These are phyloP conservation scores for Trametes sanguinea DNA, from an alignment of 768 basidiomycete species.

Conservation along the genomic window DNA sequence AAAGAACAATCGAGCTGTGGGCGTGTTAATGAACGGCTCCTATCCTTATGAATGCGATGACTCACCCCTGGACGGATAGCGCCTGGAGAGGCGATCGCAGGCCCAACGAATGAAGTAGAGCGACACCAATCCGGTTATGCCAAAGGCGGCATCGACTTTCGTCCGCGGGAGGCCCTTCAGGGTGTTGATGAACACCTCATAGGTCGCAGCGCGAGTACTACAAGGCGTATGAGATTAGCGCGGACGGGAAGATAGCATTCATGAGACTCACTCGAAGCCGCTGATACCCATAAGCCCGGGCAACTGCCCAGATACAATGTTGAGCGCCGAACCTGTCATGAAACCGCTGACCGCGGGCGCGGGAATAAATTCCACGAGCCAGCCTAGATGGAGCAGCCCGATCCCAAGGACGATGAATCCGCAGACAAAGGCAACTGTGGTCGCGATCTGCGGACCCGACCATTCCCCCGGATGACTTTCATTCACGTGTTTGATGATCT, in stretches of 20 bases:
- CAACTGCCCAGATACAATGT: constrained; percentile 82
- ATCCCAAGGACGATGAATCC: constrained; percentile 91
- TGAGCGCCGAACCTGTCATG: constrained; percentile 96
- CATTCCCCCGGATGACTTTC: constrained; percentile 54
- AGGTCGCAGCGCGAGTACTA: constrained; percentile 83
- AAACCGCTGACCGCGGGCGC: constrained; percentile 81
- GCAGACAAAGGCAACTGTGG: constrained; percentile 79
- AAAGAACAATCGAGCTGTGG: constrained; percentile 66
- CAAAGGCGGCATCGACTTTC: constrained; percentile 84
- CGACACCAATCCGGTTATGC: constrained; percentile 67
- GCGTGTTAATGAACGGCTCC: background rate
- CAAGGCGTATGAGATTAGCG: constrained; percentile 17
- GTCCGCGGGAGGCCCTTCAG: constrained; percentile 75
- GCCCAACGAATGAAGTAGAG: constrained; percentile 70
- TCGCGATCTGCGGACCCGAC: constrained; percentile 74
- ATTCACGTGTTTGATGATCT: constrained; percentile 72
- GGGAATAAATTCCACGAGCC: constrained; percentile 93
- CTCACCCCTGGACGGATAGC: constrained; percentile 63
- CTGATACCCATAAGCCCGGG: constrained; percentile 86
- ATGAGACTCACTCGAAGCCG: constrained; percentile 66
- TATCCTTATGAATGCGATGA: background rate
- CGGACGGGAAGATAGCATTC: background rate
- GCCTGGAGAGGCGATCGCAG: constrained; percentile 52
- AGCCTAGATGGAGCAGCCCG: constrained; percentile 87
- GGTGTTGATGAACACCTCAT: constrained; percentile 87